Conservation (phyloP, 345 rosid species). For the Erucastrum elatum region DNA sequence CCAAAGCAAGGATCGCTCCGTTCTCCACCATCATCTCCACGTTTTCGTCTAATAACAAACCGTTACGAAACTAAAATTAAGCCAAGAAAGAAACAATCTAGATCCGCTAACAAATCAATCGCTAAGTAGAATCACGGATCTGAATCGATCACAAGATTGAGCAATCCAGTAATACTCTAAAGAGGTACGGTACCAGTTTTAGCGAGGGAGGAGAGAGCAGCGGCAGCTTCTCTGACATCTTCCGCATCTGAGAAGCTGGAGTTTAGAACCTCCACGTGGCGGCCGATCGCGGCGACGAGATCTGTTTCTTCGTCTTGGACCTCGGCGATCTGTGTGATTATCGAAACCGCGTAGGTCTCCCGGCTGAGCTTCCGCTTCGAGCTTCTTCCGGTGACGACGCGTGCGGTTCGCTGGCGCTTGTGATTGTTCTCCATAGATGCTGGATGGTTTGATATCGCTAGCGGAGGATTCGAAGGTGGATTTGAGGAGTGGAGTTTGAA, state of each 20-base stretch:
- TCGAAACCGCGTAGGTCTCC: constrained; percentile 38
- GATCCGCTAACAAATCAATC: background rate
- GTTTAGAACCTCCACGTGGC: constrained; percentile 50
- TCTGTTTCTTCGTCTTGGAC: constrained; percentile 23
- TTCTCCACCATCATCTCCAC: constrained; percentile 57
- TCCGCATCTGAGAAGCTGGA: constrained; percentile 51
- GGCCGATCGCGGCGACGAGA: constrained; percentile 41
- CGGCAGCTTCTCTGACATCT: constrained; percentile 48
- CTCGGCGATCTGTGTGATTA: background rate
- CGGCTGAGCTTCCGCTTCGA: constrained; percentile 57
- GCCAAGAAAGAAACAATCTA: no score
- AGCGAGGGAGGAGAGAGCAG: constrained; percentile 49
- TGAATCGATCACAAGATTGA: background rate
- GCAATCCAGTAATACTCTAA: background rate
- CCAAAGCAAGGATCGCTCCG: constrained; percentile 64
- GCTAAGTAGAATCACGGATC: background rate
- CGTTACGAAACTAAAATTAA: background rate
- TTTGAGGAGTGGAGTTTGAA: background rate
- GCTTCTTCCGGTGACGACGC: constrained; percentile 33
- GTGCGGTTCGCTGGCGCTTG: constrained; percentile 39
- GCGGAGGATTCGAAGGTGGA: background rate
- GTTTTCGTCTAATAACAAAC: constrained; percentile 46
- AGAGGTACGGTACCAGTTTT: no score
- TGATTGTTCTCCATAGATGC: constrained; percentile 43
- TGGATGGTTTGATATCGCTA: background rate